Percentiles rank a stretch among this genome's conserved stretches.
Evolutionary conservation across 2,329 filamentous ascomycete species (phyloP).

Genomic region (Monosporascus sp.): DNA sequence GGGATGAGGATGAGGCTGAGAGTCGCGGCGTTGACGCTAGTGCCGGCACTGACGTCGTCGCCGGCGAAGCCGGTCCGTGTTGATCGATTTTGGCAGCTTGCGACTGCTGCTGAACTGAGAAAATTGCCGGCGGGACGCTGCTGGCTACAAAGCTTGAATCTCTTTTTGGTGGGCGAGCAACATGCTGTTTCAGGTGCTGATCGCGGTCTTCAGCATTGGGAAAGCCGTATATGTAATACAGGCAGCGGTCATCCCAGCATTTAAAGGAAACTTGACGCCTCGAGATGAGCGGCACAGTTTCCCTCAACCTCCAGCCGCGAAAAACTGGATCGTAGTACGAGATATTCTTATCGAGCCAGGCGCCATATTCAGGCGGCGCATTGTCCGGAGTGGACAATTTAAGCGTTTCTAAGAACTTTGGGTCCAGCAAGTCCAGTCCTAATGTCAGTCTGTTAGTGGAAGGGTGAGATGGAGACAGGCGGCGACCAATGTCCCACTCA

Average conservation of each 20-base stretch:
- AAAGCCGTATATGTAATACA: slow-evolving; percentile 57
- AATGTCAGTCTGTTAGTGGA: slow-evolving; percentile 6
- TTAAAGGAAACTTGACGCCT: slow-evolving; percentile 42
- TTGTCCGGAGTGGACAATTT: slow-evolving; percentile 32
- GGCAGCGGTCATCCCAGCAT: slow-evolving; percentile 50
- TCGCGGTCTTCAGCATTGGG: slow-evolving; percentile 46
- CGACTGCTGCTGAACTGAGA: slow-evolving; percentile 28
- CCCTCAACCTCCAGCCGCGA: slow-evolving; percentile 34
- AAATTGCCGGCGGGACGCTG: slow-evolving; percentile 31
- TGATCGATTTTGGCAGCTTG: slow-evolving; percentile 28
- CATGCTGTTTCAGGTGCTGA: slow-evolving; percentile 44
- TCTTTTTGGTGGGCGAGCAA: slow-evolving; percentile 32
- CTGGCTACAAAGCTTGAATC: slow-evolving; percentile 41
- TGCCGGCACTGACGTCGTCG: slow-evolving; percentile 3
- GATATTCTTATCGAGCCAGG: slow-evolving; percentile 51
- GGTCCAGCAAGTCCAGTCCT: slow-evolving; percentile 41
- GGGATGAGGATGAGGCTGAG: slow-evolving; percentile 23
- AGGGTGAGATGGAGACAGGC: background rate
- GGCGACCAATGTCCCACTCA: slow-evolving; percentile 10
- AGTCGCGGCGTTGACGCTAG: slow-evolving; percentile 33
- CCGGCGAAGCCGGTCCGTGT: slow-evolving; percentile 31
- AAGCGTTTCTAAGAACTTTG: slow-evolving; percentile 33
- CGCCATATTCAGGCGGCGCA: slow-evolving; percentile 42
- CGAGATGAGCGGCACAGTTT: slow-evolving; percentile 30
- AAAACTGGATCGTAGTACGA: slow-evolving; percentile 44